Evolutionary conservation across 2,329 filamentous ascomycete species (phyloP).

Genomic region (Coniochaeta ligniaria): DNA sequence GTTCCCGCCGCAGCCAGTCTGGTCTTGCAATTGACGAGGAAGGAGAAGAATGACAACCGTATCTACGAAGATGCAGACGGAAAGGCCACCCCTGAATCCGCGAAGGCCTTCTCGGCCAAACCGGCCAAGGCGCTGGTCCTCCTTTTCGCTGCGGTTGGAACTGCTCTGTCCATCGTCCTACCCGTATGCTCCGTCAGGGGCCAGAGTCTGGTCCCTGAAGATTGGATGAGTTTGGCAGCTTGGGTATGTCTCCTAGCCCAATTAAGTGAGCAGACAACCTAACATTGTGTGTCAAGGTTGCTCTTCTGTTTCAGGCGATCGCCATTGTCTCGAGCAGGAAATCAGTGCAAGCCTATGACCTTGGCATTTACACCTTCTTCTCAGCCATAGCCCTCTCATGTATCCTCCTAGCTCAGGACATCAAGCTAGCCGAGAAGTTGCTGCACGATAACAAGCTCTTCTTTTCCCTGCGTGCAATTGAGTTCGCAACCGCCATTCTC

Average conservation of each 20-base stretch:
- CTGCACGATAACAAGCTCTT: conserved; percentile 23
- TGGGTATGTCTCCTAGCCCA: conserved; percentile 52
- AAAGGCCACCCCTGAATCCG: conserved; percentile 55
- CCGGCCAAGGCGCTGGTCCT: conserved; percentile 48
- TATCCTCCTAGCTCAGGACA: conserved; percentile 37
- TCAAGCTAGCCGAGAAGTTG: conserved; percentile 25
- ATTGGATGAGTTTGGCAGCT: conserved; percentile 51
- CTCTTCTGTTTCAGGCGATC: conserved; percentile 45
- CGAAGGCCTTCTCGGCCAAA: conserved; percentile 54
- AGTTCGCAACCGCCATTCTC: conserved; percentile 36
- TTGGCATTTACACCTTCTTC: conserved; percentile 44
- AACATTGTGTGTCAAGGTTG: conserved; percentile 27
- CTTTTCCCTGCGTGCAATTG: conserved; percentile 39
- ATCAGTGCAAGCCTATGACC: conserved; percentile 43
- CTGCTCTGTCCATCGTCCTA: conserved; percentile 47
- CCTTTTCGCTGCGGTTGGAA: conserved; percentile 44
- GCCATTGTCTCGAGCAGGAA: conserved; percentile 40
- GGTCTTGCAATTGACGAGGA: conserved; percentile 16
- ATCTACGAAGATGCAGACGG: conserved; percentile 66
- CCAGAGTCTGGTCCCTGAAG: conserved; percentile 38
- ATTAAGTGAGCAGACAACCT: conserved; percentile 3
- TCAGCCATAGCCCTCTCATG: conserved; percentile 37
- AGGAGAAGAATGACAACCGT: conserved; percentile 28
- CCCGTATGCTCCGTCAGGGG: conserved; percentile 41
- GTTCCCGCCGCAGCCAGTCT: conserved; percentile 20